Evolutionary conservation across 345 rosid genomes (phyloP).

Genomic region (Schrenkiella parvula): DNA sequence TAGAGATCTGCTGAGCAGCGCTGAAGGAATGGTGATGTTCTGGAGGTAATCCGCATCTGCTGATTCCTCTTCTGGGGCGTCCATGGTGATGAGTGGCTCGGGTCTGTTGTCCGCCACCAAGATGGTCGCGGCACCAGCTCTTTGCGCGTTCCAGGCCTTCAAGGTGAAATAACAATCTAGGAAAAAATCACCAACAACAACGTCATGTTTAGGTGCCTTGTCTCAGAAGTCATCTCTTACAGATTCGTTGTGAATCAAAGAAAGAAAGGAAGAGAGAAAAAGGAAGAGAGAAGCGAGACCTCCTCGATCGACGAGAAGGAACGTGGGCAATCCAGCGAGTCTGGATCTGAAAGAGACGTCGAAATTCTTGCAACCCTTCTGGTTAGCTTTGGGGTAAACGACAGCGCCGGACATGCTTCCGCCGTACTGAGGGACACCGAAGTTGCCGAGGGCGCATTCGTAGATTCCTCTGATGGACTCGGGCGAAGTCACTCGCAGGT

Average conservation of each 20-base stretch:
- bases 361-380: slow-evolving; percentile 68
- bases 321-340: slow-evolving; percentile 72
- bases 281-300: slow-evolving; percentile 35
- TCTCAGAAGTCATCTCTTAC: not conserved
- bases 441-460: slow-evolving; percentile 93
- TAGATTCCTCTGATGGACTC: slow-evolving; percentile 83
- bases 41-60: slow-evolving; percentile 68
- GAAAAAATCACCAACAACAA: not conserved
- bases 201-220: not conserved
- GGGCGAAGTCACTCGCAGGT: slow-evolving; percentile 62
- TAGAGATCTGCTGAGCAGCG: slow-evolving; percentile 69
- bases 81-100: slow-evolving; percentile 92
- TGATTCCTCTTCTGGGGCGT: slow-evolving; percentile 68
- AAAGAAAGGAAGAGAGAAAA: not conserved
- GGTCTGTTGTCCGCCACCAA: slow-evolving; percentile 84
- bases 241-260: not conserved
- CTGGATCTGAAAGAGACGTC: slow-evolving; percentile 57
- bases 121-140: slow-evolving; percentile 91
- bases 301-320: slow-evolving; percentile 90
- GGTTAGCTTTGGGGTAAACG: slow-evolving; percentile 66
- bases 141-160: slow-evolving; percentile 96
- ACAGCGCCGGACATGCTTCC: slow-evolving; percentile 96
- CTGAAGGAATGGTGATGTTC: slow-evolving; percentile 95
- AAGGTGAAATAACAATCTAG: slow-evolving; percentile 94
- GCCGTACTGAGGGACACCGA: slow-evolving; percentile 96